Percentiles rank a stretch among this genome's conserved stretches.
phyloP scores from a whole-genome alignment of 2,329 filamentous ascomycete species.

The Rhinocladiella mackenziei region DNA sequence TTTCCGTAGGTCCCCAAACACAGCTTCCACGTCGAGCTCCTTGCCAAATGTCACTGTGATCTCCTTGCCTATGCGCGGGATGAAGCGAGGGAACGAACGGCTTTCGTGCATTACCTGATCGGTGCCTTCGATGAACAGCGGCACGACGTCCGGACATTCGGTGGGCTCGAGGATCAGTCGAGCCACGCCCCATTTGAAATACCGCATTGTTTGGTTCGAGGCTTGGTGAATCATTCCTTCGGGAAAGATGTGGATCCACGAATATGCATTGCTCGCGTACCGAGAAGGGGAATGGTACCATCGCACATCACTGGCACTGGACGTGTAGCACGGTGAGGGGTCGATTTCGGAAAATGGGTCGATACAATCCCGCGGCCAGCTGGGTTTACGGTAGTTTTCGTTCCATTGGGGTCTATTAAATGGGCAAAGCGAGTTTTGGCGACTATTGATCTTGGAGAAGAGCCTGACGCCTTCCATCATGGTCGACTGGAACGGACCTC shows the following conservation, averaged over 20 bases:
- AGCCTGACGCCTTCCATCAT: conserved; percentile 80
- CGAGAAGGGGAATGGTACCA: conserved; percentile 67
- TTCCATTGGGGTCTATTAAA: conserved; percentile 14
- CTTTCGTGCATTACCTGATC: conserved; percentile 85
- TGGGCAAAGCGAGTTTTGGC: conserved; percentile 26
- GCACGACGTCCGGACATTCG: conserved; percentile 80
- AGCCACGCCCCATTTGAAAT: conserved; percentile 97
- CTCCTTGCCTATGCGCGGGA: conserved; percentile 69
- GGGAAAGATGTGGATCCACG: conserved; percentile 94
- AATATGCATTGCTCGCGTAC: conserved; percentile 64
- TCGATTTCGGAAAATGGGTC: conserved; percentile 47
- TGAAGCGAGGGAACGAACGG: conserved; percentile 70
- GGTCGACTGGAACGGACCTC: conserved; percentile 86
- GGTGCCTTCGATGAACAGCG: conserved; percentile 90
- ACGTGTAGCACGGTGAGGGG: conserved; percentile 34
- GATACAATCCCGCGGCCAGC: conserved; percentile 47
- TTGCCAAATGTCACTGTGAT: conserved; percentile 76
- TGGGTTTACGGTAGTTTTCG: conserved; percentile 44
- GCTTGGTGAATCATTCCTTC: conserved; percentile 90
- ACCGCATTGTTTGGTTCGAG: conserved; percentile 68
- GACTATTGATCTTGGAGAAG: conserved; percentile 58
- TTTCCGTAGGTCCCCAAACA: conserved; percentile 72
- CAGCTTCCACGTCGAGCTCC: conserved; percentile 64
- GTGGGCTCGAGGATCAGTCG: conserved; percentile 86
- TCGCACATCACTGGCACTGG: conserved; percentile 62